A percentile compares a stretch with the other conserved stretches of the same genome.
phyloP scores from a whole-genome alignment of 139 green algal genomes.

The Zygnema circumcarinatum region DNA sequence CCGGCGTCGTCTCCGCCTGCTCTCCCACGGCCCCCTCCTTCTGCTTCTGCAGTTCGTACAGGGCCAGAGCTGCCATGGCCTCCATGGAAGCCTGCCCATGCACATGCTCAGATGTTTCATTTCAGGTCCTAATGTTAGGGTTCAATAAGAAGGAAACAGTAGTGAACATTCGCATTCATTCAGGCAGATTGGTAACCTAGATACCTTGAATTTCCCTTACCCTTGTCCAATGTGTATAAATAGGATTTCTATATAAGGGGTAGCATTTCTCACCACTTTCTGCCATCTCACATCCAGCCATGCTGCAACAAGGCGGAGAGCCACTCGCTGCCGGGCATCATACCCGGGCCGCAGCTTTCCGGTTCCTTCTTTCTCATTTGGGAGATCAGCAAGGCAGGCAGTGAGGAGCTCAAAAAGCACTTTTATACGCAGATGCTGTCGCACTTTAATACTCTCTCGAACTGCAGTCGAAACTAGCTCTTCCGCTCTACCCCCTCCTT shows the following conservation, averaged over 20 bases:
- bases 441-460: not conserved
- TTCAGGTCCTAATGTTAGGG: constrained; percentile 9
- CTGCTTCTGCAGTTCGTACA: not conserved
- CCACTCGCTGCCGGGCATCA: constrained; percentile 32
- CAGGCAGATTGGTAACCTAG: no score
- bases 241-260: no score
- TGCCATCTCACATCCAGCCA: constrained; percentile 35
- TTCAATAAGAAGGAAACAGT: not conserved
- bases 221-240: no score
- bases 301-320: constrained; percentile 18
- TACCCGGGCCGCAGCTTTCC: constrained; percentile 8
- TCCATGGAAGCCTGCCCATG: constrained; percentile 41
- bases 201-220: no score
- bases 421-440: not conserved
- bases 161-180: no score
- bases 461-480: not conserved
- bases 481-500: no score
- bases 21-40: constrained; percentile 8
- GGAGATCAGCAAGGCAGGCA: constrained; percentile 14
- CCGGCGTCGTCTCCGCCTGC: constrained; percentile 11
- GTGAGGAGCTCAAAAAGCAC: constrained; percentile 20
- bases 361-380: not conserved
- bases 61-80: constrained; percentile 14
- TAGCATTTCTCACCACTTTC: constrained; percentile 40
- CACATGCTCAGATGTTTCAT: no score